A percentile compares a stretch with the other conserved stretches of the same genome.
Evolutionary conservation across 306 rosid species (phyloP).

Genomic region (Prosopis cineraria): DNA sequence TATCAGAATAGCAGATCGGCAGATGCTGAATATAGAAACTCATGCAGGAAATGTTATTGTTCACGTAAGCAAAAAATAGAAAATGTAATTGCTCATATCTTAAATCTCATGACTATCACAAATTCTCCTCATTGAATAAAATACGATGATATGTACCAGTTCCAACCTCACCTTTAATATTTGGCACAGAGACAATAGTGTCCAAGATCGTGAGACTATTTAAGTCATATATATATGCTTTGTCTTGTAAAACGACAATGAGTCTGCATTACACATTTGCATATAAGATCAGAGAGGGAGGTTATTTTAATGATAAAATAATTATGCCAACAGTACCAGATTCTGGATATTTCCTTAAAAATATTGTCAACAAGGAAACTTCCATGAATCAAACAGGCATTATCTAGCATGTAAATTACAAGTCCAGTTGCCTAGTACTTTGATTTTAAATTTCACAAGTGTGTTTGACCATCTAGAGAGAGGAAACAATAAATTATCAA

Average conservation of each 20-base stretch:
- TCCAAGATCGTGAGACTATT: slow-evolving; percentile 83
- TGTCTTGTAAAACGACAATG: slow-evolving; percentile 85
- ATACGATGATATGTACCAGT: slow-evolving; percentile 2
- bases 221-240: slow-evolving; percentile 79
- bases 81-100: not conserved
- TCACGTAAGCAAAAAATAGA: too few relatives aligned
- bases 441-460: not conserved
- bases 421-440: not conserved
- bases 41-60: too few relatives aligned
- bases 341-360: not conserved
- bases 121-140: slow-evolving; percentile 33
- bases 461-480: not conserved
- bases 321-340: not conserved
- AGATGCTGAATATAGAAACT: slow-evolving; percentile 4
- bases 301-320: slow-evolving; percentile 17
- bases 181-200: slow-evolving; percentile 76
- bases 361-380: not conserved
- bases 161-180: slow-evolving; percentile 75
- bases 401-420: slow-evolving; percentile 4
- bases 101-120: slow-evolving; percentile 18
- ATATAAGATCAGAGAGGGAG: slow-evolving; percentile 34
- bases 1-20: slow-evolving; percentile 14
- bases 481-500: slow-evolving; percentile 1
- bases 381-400: slow-evolving; percentile 5
- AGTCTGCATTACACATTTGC: slow-evolving; percentile 64